These are phyloP conservation scores for Microbotryum lychnidis-dioicae DNA, from an alignment of 1,284 basidiomycete genomes.

Conservation along the genomic window DNA sequence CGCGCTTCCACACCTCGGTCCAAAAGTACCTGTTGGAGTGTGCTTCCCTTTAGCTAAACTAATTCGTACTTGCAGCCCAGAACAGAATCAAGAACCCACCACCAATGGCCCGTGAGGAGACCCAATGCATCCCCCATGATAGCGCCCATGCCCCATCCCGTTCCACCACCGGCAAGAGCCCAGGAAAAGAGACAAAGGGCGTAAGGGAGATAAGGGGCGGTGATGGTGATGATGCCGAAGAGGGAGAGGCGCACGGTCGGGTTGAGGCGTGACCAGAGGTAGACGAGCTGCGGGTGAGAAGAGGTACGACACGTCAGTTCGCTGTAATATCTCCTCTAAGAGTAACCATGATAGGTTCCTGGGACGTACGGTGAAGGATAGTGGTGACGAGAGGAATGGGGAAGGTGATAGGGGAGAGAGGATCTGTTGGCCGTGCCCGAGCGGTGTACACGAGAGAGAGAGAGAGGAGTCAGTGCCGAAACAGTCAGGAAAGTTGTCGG, in stretches of 20 bases:
- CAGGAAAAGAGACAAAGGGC: slow-evolving; percentile 81
- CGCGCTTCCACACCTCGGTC: slow-evolving; percentile 86
- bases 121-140: slow-evolving; percentile 47
- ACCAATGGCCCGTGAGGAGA: slow-evolving; percentile 79
- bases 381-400: slow-evolving; percentile 77
- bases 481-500: not conserved
- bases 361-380: slow-evolving; percentile 54
- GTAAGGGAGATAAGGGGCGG: slow-evolving; percentile 88
- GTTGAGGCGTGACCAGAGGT: slow-evolving; percentile 91
- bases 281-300: slow-evolving; percentile 56
- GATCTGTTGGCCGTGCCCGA: slow-evolving; percentile 45
- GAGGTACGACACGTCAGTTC: slow-evolving; percentile 12
- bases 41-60: not conserved
- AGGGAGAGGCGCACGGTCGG: slow-evolving; percentile 89
- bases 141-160: slow-evolving; percentile 35
- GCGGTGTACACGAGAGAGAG: slow-evolving; percentile 5
- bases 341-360: not conserved
- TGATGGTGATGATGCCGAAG: slow-evolving; percentile 88
- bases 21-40: slow-evolving; percentile 60
- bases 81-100: slow-evolving; percentile 34
- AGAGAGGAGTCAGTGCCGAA: not conserved
- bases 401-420: slow-evolving; percentile 79
- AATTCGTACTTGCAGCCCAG: not conserved
- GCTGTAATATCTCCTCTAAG: not conserved
- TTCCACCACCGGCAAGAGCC: slow-evolving; percentile 78